Percentiles rank a stretch among this genome's conserved stretches.
Conservation (phyloP, 2,329 filamentous ascomycete genomes). For the Didymella glomerata region DNA sequence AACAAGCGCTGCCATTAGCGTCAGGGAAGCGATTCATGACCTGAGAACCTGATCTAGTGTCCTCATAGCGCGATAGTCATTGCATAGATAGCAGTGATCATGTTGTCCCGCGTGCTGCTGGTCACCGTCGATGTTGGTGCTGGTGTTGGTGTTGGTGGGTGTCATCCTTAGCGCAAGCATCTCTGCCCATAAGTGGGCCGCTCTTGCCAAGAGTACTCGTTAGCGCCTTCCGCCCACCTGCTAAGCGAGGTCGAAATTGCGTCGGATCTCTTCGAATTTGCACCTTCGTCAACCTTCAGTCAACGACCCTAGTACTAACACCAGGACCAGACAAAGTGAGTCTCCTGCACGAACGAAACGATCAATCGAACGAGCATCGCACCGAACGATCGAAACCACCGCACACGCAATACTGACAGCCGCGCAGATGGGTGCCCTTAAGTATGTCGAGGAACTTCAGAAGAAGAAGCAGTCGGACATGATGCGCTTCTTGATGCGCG, state of each 20-base stretch:
- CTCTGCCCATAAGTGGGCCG: slow-evolving; percentile 7
- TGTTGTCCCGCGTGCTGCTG: not conserved
- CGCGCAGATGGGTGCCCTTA: slow-evolving; percentile 94
- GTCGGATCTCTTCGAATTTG: slow-evolving; percentile 18
- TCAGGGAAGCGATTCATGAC: too few relatives aligned
- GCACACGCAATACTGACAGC: slow-evolving; percentile 32
- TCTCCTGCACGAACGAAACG: slow-evolving; percentile 13
- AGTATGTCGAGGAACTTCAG: slow-evolving; percentile 99
- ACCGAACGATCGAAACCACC: slow-evolving; percentile 8
- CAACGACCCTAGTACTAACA: slow-evolving; percentile 25
- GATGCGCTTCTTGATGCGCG: slow-evolving; percentile 95
- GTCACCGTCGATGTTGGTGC: not conserved
- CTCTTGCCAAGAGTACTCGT: slow-evolving; percentile 13
- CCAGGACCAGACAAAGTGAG: slow-evolving; percentile 27
- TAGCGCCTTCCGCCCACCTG: slow-evolving; percentile 20
- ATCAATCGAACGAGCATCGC: slow-evolving; percentile 16
- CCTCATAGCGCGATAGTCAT: not conserved
- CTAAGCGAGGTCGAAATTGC: slow-evolving; percentile 19
- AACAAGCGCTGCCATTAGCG: too few relatives aligned
- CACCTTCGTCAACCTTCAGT: slow-evolving; percentile 22
- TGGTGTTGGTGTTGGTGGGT: slow-evolving; percentile 1
- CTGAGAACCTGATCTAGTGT: too few relatives aligned
- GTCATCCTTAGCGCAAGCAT: slow-evolving; percentile 7
- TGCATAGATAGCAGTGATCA: not conserved
- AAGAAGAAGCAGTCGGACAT: slow-evolving; percentile 99